These are phyloP conservation scores for Botrytis medusae DNA, from an alignment of 2,329 filamentous ascomycete genomes.

Conservation along the genomic window DNA sequence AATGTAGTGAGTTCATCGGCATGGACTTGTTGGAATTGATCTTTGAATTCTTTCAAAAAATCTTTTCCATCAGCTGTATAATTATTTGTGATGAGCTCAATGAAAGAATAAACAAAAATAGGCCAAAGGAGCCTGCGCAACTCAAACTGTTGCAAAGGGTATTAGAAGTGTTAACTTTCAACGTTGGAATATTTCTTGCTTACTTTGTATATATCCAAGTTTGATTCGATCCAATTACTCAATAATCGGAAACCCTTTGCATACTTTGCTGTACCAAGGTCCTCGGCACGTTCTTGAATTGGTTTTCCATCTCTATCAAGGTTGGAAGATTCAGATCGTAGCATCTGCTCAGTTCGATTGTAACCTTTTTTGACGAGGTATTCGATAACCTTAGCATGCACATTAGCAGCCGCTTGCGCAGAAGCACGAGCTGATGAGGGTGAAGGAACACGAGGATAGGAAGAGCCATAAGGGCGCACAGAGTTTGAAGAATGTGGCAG, in stretches of 20 bases:
- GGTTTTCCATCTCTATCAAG: constrained; percentile 79
- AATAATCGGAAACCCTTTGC: constrained; percentile 71
- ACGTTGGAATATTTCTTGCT: background rate
- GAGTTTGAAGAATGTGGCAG: background rate
- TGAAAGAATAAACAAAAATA: constrained; percentile 87
- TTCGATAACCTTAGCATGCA: constrained; percentile 69
- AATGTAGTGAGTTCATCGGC: constrained; percentile 76
- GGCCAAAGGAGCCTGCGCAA: constrained; percentile 88
- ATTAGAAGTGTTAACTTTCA: background rate
- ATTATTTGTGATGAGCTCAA: constrained; percentile 73
- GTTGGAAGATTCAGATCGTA: constrained; percentile 85
- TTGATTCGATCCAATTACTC: constrained; percentile 84
- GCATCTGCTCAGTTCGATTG: constrained; percentile 85
- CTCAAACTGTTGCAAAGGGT: constrained; percentile 62
- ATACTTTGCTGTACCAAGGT: constrained; percentile 75
- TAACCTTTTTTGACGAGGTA: constrained; percentile 96
- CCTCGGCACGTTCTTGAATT: constrained; percentile 63
- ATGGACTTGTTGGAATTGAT: constrained; percentile 73
- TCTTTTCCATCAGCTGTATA: constrained; percentile 70
- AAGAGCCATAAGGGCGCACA: background rate
- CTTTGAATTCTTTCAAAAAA: constrained; percentile 68
- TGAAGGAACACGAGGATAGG: background rate
- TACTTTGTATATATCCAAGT: constrained; percentile 91
- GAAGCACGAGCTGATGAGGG: background rate
- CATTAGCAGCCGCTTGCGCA: background rate